A percentile compares a stretch with the other conserved stretches of the same genome.
phyloP scores from a whole-genome alignment of 306 rosid species.

The Begonia peltatifolia region DNA sequence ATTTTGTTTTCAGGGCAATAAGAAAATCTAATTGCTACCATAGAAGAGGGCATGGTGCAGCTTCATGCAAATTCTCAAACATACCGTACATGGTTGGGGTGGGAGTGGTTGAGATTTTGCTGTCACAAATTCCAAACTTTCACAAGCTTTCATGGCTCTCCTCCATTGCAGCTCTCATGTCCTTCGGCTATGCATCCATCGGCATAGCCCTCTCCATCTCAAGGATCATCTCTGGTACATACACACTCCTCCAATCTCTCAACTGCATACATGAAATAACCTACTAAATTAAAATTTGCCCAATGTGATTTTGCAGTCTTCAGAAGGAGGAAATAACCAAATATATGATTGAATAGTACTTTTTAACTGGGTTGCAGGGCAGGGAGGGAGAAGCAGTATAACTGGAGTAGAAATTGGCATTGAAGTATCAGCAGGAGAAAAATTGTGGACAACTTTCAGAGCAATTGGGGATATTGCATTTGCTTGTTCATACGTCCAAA shows the following conservation, averaged over 20 bases:
- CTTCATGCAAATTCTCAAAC: slow-evolving; percentile 14
- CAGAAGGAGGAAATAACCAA: too few relatives aligned
- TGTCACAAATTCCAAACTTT: slow-evolving; percentile 32
- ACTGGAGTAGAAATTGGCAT: slow-evolving; percentile 22
- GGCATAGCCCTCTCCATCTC: slow-evolving; percentile 26
- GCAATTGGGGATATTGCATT: slow-evolving; percentile 35
- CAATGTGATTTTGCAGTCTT: too few relatives aligned
- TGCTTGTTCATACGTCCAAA: slow-evolving; percentile 16
- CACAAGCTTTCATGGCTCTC: slow-evolving; percentile 30
- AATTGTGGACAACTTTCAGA: slow-evolving; percentile 24
- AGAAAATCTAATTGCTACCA: slow-evolving; percentile 22
- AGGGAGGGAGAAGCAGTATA: slow-evolving; percentile 18
- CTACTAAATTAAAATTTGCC: too few relatives aligned
- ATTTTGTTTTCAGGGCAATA: slow-evolving; percentile 17
- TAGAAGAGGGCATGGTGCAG: neutral
- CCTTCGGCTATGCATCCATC: slow-evolving; percentile 28
- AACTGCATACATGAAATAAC: too few relatives aligned
- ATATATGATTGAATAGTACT: too few relatives aligned
- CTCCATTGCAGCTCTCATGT: slow-evolving; percentile 19
- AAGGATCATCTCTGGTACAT: slow-evolving; percentile 17
- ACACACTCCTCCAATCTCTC: too few relatives aligned
- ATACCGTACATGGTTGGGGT: slow-evolving; percentile 29
- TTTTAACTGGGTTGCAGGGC: slow-evolving; percentile 12
- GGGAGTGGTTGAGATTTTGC: slow-evolving; percentile 21
- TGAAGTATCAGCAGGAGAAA: slow-evolving; percentile 20